Base-by-base conservation (phyloP, 768 basidiomycete species). In the Trametes cubensis region DNA sequence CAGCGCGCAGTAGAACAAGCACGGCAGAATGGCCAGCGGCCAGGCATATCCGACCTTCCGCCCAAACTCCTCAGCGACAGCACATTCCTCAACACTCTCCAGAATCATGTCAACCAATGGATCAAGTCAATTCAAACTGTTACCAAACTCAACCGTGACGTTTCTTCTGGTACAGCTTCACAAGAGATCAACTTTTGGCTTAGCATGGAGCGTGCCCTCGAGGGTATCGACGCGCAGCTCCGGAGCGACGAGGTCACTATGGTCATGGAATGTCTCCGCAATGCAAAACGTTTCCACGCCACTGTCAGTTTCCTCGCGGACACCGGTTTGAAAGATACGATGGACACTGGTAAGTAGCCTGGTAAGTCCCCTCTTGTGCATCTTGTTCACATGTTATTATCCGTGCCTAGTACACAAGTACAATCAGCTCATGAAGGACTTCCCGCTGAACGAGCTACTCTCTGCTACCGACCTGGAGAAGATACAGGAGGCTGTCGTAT, bases 111-210 rank as follows among this genome's bases (percentile, higher is more conserved):
- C 63, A 98, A 98, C 73, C 82, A 87, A 15, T 99, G 97, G 97
- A 97, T 98, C 79, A 97, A 97, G 76, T 89, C 94, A 30, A 96
- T 98, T 58, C 97, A 98, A 74, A 85, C 90, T 0, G 95, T 98
- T 53, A 98, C 97, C 6, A 97, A 96, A 72, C 85, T 99, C n/a
- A 88, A 86, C 2, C 81, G 97, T 23, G 96, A 98, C 69, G 96
- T 98, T 34, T 81, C 88, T 0, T 92, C 92, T 5, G 96, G 96
- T 2, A 98, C 96, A 0, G 96, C 97, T 2, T 95, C 94, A 0
- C 97, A 99, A 71, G 97, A 98, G 74, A 95, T 99, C 80, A 98
- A 98, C 75, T 98, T 99, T 70, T 98, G 97, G 97, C 80, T 98
- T 23, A 92, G 89, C 73, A 82, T 99, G 74, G 97, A 99, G 73